A percentile compares a stretch with the other conserved stretches of the same genome.
These are phyloP conservation scores for Sabuloglossum arenarium DNA, from an alignment of 495 filamentous ascomycete species.

Conservation along the genomic window DNA sequence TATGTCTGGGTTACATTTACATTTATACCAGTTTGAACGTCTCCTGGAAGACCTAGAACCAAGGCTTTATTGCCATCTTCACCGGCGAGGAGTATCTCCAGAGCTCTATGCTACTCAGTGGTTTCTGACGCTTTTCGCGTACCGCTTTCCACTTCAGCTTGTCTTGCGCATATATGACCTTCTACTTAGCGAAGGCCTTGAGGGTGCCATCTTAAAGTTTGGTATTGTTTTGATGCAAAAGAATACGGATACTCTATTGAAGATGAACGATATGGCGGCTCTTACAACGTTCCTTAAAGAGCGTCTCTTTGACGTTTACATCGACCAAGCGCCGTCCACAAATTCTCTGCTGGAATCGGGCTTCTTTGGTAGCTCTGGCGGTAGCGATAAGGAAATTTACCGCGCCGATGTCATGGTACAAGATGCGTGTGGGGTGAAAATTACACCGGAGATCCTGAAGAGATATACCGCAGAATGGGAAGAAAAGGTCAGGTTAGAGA, in stretches of 20 bases:
- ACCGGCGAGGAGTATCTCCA: constrained; percentile 66
- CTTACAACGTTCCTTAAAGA: constrained; percentile 85
- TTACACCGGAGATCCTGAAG: constrained; percentile 60
- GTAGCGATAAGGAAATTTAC: constrained; percentile 86
- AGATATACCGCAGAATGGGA: constrained; percentile 79
- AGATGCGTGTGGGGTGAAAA: constrained; percentile 78
- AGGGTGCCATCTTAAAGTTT: constrained; percentile 77
- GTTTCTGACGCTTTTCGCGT: constrained; percentile 98
- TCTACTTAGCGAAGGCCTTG: constrained; percentile 84
- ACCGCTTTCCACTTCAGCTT: constrained; percentile 90
- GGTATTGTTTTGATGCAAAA: constrained; percentile 90
- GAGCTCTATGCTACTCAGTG: constrained; percentile 95
- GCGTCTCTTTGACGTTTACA: constrained; percentile 86
- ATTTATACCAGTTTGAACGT: constrained; percentile 87
- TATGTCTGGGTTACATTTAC: constrained; percentile 88
- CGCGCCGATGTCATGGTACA: constrained; percentile 81
- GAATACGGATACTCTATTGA: constrained; percentile 58
- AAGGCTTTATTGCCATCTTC: constrained; percentile 84
- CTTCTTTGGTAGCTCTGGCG: constrained; percentile 85
- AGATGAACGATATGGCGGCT: constrained; percentile 72
- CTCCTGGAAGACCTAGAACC: constrained; percentile 88
- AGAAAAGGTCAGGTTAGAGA: constrained; percentile 56
- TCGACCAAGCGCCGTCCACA: constrained; percentile 74
- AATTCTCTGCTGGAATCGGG: constrained; percentile 82
- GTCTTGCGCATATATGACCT: constrained; percentile 94